Conservation (phyloP, 2,329 filamentous ascomycete genomes). For the Apiospora saccharicola region DNA sequence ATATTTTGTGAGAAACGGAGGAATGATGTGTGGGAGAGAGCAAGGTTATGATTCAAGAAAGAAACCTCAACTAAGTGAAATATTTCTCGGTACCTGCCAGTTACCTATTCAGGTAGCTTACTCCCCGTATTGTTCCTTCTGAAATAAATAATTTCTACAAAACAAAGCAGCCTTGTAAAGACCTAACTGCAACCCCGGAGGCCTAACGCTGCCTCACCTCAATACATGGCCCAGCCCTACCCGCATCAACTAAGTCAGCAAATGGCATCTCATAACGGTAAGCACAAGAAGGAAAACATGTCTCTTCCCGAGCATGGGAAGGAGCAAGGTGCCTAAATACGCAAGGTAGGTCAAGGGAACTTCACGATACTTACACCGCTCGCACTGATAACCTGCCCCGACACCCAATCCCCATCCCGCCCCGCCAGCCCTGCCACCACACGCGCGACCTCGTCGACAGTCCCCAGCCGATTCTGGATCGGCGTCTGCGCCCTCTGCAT, state of each 20-base stretch:
- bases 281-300: neutral
- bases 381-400: conserved; percentile 63
- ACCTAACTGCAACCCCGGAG: neutral
- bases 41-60: no score
- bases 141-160: no score
- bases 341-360: neutral
- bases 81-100: no score
- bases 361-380: conserved; percentile 51
- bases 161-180: neutral
- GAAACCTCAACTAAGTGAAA: no score
- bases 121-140: no score
- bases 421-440: conserved; percentile 63
- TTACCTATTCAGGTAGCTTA: no score
- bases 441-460: conserved; percentile 60
- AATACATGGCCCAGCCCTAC: conserved; percentile 11
- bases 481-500: conserved; percentile 59
- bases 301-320: no score
- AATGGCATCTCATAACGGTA: neutral
- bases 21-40: no score
- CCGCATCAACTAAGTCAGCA: neutral
- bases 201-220: neutral
- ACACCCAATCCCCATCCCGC: conserved; percentile 56
- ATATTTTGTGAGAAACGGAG: no score
- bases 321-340: no score
- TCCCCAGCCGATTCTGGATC: conserved; percentile 58